These are phyloP conservation scores for Alternaria novae-zelandiae DNA, from an alignment of 2,329 filamentous ascomycete genomes.

Conservation along the genomic window DNA sequence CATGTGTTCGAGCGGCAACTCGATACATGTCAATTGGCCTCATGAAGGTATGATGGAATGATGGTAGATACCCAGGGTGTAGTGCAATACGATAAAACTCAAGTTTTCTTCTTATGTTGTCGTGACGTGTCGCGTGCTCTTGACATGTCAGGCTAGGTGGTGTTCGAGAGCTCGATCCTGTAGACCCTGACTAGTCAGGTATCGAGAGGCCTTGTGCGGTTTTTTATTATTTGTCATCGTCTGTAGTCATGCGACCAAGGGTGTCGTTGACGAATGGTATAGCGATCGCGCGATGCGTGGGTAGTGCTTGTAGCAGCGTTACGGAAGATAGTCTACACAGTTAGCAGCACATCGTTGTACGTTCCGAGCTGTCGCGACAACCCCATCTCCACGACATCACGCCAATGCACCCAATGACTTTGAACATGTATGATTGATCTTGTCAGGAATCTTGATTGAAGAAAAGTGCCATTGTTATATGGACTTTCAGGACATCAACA, in stretches of 20 bases:
- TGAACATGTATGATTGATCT: slow-evolving; percentile 48
- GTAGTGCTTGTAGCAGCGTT: background rate
- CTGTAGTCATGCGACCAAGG: background rate
- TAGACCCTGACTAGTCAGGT: background rate
- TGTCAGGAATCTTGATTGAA: slow-evolving; percentile 48
- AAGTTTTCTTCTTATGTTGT: background rate
- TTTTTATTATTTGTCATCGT: background rate
- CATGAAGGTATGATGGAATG: background rate
- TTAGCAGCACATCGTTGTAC: background rate
- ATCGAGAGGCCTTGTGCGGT: background rate
- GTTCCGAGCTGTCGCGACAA: background rate
- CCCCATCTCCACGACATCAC: background rate
- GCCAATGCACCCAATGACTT: slow-evolving; percentile 13
- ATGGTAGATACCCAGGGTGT: background rate
- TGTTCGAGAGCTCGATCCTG: background rate
- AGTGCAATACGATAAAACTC: background rate
- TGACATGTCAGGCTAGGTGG: background rate
- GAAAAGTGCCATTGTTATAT: slow-evolving; percentile 46
- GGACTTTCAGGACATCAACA: slow-evolving; percentile 43
- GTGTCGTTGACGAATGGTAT: background rate
- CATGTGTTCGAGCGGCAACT: background rate
- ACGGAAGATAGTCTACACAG: background rate
- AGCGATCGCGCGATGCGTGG: background rate
- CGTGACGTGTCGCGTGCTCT: background rate
- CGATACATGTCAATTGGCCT: background rate